These are phyloP conservation scores for Hypomyces rosellus DNA, from an alignment of 2,329 filamentous ascomycete genomes.

Conservation along the genomic window DNA sequence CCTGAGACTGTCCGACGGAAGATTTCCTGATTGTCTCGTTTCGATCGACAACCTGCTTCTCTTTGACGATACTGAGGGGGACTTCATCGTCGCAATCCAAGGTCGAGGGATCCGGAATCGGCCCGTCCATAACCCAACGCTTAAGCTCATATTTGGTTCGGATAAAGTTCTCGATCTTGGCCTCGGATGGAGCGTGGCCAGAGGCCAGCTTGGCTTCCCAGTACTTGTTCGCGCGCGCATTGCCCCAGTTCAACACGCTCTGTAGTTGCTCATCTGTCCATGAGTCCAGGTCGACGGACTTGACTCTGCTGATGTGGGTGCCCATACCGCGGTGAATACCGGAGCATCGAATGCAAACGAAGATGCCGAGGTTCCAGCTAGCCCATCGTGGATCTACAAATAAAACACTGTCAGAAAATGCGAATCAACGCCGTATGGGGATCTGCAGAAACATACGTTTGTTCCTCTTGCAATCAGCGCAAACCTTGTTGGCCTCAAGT, in stretches of 20 bases:
- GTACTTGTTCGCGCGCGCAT: conserved; percentile 94
- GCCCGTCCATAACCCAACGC: conserved; percentile 98
- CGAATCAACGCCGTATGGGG: not conserved
- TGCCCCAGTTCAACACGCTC: conserved; percentile 92
- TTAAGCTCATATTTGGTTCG: conserved; percentile 98
- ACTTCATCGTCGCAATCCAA: conserved; percentile 85
- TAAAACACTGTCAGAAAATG: conserved; percentile 6
- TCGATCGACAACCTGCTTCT: conserved; percentile 58
- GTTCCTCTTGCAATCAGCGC: conserved; percentile 97
- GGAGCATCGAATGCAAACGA: conserved; percentile 96
- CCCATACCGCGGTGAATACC: conserved; percentile 99
- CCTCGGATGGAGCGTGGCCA: conserved; percentile 88
- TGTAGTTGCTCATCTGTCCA: conserved; percentile 98
- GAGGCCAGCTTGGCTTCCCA: conserved; percentile 93
- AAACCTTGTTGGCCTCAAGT: conserved; percentile 90
- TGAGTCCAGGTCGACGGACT: conserved; percentile 93
- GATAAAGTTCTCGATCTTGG: conserved; percentile 99
- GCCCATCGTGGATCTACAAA: conserved; percentile 88
- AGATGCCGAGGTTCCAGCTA: conserved; percentile 96
- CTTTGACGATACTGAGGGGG: conserved; percentile 55
- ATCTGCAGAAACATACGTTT: conserved; percentile 64
- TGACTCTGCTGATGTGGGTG: conserved; percentile 95
- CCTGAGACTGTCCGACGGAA: conserved; percentile 39
- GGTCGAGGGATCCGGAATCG: conserved; percentile 85
- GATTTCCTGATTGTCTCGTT: conserved; percentile 57